phyloP scores from a whole-genome alignment of 495 filamentous ascomycete species.

The Cudoniella acicularis region DNA sequence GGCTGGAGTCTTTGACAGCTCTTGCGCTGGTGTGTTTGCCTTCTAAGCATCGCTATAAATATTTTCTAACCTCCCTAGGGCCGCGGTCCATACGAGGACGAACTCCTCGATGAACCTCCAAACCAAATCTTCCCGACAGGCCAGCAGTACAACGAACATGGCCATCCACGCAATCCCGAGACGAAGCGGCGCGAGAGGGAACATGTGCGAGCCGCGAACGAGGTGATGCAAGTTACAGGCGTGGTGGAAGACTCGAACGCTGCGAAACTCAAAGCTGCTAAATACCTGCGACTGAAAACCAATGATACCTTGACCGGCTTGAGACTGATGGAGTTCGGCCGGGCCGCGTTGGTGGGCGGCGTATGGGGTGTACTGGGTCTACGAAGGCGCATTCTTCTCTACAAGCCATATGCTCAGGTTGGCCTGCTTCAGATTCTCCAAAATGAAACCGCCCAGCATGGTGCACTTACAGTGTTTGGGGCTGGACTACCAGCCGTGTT shows the following conservation, averaged over 20 bases:
- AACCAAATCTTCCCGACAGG: conserved; percentile 37
- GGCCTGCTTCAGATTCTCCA: conserved; percentile 35
- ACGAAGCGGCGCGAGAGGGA: conserved; percentile 46
- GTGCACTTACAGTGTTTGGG: conserved; percentile 9
- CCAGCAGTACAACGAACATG: conserved; percentile 68
- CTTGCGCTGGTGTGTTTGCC: conserved; percentile 43
- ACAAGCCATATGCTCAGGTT: conserved; percentile 39
- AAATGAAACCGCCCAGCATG: conserved; percentile 29
- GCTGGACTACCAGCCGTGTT: conserved; percentile 22
- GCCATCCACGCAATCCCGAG: conserved; percentile 61
- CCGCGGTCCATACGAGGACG: conserved; percentile 67
- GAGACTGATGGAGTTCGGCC: conserved; percentile 33
- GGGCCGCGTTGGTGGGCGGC: conserved; percentile 34
- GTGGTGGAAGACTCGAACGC: conserved; percentile 22
- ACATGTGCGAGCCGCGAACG: conserved; percentile 51
- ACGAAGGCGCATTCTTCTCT: conserved; percentile 46
- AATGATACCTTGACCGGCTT: conserved; percentile 32
- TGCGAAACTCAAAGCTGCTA: conserved; percentile 6
- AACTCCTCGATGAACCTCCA: conserved; percentile 33
- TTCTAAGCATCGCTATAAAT: not conserved
- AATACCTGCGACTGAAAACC: conserved; percentile 9
- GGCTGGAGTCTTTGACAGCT: conserved; percentile 46
- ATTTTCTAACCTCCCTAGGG: conserved; percentile 41
- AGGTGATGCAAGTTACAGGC: conserved; percentile 54
- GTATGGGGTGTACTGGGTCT: conserved; percentile 52